Conservation (phyloP, 192 early-diverging fungal species). For the Backusella liffmaniae region DNA sequence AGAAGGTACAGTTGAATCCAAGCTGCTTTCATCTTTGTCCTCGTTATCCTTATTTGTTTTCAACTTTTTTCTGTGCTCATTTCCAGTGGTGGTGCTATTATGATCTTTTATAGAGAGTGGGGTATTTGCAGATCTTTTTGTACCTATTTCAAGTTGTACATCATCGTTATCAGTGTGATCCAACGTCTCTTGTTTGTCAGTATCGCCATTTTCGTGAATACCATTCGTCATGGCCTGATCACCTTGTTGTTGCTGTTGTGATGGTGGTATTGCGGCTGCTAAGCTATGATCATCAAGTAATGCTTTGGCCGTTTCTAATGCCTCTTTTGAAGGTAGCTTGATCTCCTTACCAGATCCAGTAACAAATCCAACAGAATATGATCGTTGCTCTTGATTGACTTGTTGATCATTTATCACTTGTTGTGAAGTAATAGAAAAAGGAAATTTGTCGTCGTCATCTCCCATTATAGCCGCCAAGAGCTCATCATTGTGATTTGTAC, state of each 20-base stretch:
- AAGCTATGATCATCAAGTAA: neutral
- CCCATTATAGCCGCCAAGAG: neutral
- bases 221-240: neutral
- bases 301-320: neutral
- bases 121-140: neutral
- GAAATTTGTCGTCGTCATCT: neutral
- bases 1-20: neutral
- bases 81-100: neutral
- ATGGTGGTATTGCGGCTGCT: neutral
- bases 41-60: neutral
- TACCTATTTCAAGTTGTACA: neutral
- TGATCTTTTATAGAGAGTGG: neutral
- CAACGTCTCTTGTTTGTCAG: neutral
- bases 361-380: neutral
- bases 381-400: neutral
- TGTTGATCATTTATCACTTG: neutral
- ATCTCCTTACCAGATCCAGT: neutral
- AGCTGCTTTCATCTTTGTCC: neutral
- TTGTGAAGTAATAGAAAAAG: neutral
- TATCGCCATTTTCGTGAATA: neutral
- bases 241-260: neutral
- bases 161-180: neutral
- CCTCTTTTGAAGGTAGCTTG: neutral
- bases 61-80: neutral
- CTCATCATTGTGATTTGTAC: neutral